Base-by-base conservation (phyloP, 2,329 filamentous ascomycete genomes). In the Amauroascus verrucosus region DNA sequence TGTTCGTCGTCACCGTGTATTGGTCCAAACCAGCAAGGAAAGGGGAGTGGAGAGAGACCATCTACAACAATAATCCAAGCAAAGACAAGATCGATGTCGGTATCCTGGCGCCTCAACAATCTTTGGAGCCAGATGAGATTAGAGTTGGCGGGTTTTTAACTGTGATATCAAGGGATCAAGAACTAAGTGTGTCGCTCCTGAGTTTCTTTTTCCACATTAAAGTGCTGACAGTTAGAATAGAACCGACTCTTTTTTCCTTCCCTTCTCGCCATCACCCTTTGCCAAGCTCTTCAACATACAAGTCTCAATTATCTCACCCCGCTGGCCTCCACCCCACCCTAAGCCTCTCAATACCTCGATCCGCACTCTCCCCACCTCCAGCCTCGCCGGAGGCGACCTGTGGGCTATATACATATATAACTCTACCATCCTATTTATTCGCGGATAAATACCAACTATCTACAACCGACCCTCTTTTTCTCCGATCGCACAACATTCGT, bases 241-340 rank as follows among this genome's bases (percentile, higher is more conserved):
- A 85, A 37, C 78, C 86, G 1, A 86, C 87, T 0, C 74, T 91
- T 44, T 96, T 97, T 72, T 82, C 86, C 41, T 93, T 95, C 59
- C 83, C 87, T 1, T 82, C 88, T 2, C 82, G 89, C 0, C 90
- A 96, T 67, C 81, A 85, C 60, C 73, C 78, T 11, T 70, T 79
- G 13, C 67, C 70, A 1, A 61, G 64, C 18, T 67, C 74, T 0
- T 67, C 72, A 11, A 77, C 70, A 49, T 94, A 88, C 67, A 76
- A 73, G 0, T 76, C 82, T 18, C 69, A 70, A 0, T 89, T 95
- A 63, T 65, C 80, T n/a, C 58, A 73, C 1, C 89, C 89, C 1
- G 84, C 83, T 0, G 90, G 91, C 7, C 77, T 96, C 8, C 91
- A 96, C 69, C 91, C 91, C 1, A 86, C 82, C 0, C 74, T 96